Base-by-base conservation (phyloP, 1,284 basidiomycete genomes). In the Grifola frondosa region DNA sequence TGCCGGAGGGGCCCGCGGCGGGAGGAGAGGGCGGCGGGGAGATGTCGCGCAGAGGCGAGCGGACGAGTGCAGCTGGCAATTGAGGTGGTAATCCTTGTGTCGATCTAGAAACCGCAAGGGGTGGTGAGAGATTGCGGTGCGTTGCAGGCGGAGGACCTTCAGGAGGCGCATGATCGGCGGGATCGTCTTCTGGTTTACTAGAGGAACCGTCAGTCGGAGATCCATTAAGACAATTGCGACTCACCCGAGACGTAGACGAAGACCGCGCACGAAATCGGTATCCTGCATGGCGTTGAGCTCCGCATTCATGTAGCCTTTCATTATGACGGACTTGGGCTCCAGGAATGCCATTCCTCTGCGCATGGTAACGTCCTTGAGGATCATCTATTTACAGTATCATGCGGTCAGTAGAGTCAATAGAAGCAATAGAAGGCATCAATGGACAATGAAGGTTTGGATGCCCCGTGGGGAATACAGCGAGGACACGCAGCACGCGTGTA, bases 311-410 rank as follows among this genome's bases (percentile, higher is more conserved):
- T 80, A 72, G 1, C 83, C 85, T 49, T 80, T 73, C 40, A 87
- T 52, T 3, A 61, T 62, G 12, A 85, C 69, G n/a, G 73, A 78
- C 12, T 62, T 61, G 3, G 86, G 85, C 55, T 88, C 81, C 3
- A 91, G 75, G 48, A 83, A 82, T 1, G 78, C 79, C 31, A 84
- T 77, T 7, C 85, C 85, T 36, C 72, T 69, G 24, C 80, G 75
- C 33, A 90, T 70, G 11, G 70, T 65, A 3, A 80, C 79, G 45
- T 84, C 70, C 58, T 77, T 81, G 29, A 91, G 63, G 31, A 81
- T 58, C 57, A 91, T 69, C 88, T 91, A 49, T 7, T 29, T 28
- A 29, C 30, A 17, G 17, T 15, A 17, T 20, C 30, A 13, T 16
- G 45, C 19, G 28, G 41, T 25, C 30, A 20, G 13, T 23, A 20